A percentile compares a stretch with the other conserved stretches of the same genome.
phyloP scores from a whole-genome alignment of 139 green algal genomes.

The Haematococcus lacustris region DNA sequence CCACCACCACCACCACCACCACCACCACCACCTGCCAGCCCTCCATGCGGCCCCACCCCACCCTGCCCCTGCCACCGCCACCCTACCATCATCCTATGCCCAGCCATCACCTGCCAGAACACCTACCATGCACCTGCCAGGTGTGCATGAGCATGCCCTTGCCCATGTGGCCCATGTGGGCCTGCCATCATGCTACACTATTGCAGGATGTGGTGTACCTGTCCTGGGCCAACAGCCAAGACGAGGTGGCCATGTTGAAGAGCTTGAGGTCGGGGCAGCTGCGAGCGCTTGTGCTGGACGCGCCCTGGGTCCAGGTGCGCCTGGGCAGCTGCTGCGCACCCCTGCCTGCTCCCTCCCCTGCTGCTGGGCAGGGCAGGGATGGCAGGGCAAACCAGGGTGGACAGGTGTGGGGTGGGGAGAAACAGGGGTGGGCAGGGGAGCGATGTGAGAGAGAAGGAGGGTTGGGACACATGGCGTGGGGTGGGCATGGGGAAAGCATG shows the following conservation, averaged over 20 bases:
- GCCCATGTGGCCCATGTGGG: too few species aligned
- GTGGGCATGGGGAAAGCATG: neutral
- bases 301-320: neutral
- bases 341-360: too few species aligned
- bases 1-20: too few species aligned
- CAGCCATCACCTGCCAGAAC: too few species aligned
- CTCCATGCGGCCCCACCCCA: too few species aligned
- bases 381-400: neutral
- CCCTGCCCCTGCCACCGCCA: too few species aligned
- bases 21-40: too few species aligned
- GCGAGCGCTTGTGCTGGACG: constrained; percentile 1
- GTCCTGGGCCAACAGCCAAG: neutral
- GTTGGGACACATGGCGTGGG: neutral
- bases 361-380: too few species aligned
- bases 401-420: neutral
- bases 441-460: neutral
- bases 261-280: neutral
- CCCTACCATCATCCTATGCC: too few species aligned
- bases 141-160: too few species aligned
- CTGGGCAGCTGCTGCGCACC: neutral
- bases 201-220: constrained; percentile 6
- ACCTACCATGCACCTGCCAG: too few species aligned
- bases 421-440: neutral
- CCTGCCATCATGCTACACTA: too few species aligned
- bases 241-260: constrained; percentile 4